Percentiles rank a stretch among this genome's conserved stretches.
These are phyloP conservation scores for Triangularia setosa DNA, from an alignment of 2,329 filamentous ascomycete genomes.

Conservation along the genomic window DNA sequence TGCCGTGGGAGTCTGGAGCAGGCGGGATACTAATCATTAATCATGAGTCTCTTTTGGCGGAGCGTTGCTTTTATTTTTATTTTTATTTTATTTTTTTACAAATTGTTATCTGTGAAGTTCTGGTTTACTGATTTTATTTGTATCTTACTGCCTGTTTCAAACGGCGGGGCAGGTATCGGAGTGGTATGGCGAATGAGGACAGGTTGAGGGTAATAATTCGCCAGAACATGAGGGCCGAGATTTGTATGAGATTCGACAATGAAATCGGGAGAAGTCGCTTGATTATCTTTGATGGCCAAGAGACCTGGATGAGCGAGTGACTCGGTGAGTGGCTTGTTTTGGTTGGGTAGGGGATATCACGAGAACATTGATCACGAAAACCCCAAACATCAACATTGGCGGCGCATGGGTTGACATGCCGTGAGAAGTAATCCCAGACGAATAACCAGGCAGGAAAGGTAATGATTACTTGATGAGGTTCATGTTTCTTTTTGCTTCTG, in stretches of 20 bases:
- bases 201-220: not conserved
- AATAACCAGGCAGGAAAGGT: not conserved
- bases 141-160: too few species aligned
- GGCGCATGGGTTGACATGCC: not conserved
- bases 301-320: not conserved
- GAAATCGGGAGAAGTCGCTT: not conserved
- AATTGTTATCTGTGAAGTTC: too few species aligned
- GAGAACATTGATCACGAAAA: not conserved
- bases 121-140: too few species aligned
- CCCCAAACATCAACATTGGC: not conserved
- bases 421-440: not conserved
- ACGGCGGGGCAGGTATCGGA: not conserved
- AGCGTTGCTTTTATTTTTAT: not conserved
- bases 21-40: not conserved
- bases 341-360: not conserved
- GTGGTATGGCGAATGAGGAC: not conserved
- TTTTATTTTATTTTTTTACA: not conserved
- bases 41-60: not conserved
- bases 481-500: not conserved
- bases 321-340: not conserved
- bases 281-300: not conserved
- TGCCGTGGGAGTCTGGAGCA: not conserved
- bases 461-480: not conserved
- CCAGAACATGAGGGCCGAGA: not conserved
- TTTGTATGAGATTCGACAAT: not conserved